Base-by-base conservation (phyloP, 768 basidiomycete species). In the Pulveroboletus sp. region DNA sequence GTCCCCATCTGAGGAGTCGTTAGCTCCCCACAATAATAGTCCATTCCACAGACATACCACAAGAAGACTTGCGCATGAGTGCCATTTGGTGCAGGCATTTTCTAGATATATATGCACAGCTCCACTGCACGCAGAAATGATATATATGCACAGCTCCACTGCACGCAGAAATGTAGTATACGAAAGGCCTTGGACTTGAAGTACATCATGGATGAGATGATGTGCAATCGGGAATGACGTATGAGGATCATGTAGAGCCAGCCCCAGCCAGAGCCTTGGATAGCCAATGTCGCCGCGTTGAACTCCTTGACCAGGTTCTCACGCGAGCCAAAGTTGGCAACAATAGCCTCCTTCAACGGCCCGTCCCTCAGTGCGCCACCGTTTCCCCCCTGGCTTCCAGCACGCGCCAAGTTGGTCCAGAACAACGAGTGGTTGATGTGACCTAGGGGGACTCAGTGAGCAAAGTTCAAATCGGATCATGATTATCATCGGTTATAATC, bases 371-470 rank as follows among this genome's bases (percentile, higher is more conserved):
- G 73, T 7, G 62, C 64, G 41, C 85, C 87, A 14, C 87, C 87
- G 32, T 57, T 63, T 20, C 84, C 85, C 62, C 85, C 85, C 62
- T 80, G 81, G 56, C 72, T 66, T 57, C 75, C 66, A 23, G 80
- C 61, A 2, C 89, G 89, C 3, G 91, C 84, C 47, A 97, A 77
- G 76, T 94, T 94, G 74, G 81, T 87, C 94, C 94, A 97, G 80
- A 97, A 97, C 50, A 94, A 82, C 43, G 92, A 88, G 75, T 93
- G 91, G 73, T 94, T 93, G 77, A 94, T 89, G 72, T 90, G 93
- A 10, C 88, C 85, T 56, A 19, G 36, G 49, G 37, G 25, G 33
- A 39, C 34, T 51, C 54, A 12, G 17, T 32, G 38, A 40, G 16
- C 17, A 19, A 29, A 29, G 29, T 6, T 41, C 12, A 12, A 23